Conservation (phyloP, 139 green algal genomes). For the Asterochloris sp. region DNA sequence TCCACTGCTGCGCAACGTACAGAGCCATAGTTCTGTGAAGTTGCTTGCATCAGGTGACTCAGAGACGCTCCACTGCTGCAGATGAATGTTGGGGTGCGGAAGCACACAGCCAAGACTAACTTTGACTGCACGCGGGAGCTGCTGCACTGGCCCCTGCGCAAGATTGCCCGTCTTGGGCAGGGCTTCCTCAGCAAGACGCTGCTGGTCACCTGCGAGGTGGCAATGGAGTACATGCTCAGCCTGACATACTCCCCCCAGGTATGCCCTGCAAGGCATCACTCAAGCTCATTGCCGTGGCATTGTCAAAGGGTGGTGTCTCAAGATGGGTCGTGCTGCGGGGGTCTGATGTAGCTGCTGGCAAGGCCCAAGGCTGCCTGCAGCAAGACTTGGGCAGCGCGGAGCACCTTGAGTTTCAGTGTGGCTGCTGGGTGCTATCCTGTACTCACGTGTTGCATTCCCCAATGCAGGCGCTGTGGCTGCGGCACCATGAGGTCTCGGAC, state of each 20-base stretch:
- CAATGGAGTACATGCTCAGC: slow-evolving; percentile 74
- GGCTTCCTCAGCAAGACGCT: slow-evolving; percentile 31
- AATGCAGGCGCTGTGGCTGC: slow-evolving; percentile 22
- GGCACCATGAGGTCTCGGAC: slow-evolving; percentile 23
- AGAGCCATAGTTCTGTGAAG: too few relatives aligned
- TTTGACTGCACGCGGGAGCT: not conserved
- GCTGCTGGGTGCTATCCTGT: too few relatives aligned
- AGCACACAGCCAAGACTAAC: slow-evolving; percentile 10
- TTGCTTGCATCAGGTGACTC: too few relatives aligned
- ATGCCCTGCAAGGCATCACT: not conserved
- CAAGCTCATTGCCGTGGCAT: too few relatives aligned
- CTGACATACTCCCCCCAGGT: slow-evolving; percentile 64
- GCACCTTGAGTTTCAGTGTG: too few relatives aligned
- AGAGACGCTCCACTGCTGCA: not conserved
- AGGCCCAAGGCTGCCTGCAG: too few relatives aligned
- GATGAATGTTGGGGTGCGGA: slow-evolving; percentile 13
- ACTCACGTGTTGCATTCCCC: not conserved
- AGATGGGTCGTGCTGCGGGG: too few relatives aligned
- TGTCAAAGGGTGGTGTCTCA: too few relatives aligned
- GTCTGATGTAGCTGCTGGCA: too few relatives aligned
- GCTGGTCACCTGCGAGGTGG: slow-evolving; percentile 69
- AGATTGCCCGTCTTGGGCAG: slow-evolving; percentile 8
- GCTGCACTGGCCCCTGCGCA: slow-evolving; percentile 12
- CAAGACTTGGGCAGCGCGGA: too few relatives aligned
- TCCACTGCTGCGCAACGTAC: not conserved